Conservation (phyloP, 768 basidiomycete genomes). For the Clitopilus passeckerianus region DNA sequence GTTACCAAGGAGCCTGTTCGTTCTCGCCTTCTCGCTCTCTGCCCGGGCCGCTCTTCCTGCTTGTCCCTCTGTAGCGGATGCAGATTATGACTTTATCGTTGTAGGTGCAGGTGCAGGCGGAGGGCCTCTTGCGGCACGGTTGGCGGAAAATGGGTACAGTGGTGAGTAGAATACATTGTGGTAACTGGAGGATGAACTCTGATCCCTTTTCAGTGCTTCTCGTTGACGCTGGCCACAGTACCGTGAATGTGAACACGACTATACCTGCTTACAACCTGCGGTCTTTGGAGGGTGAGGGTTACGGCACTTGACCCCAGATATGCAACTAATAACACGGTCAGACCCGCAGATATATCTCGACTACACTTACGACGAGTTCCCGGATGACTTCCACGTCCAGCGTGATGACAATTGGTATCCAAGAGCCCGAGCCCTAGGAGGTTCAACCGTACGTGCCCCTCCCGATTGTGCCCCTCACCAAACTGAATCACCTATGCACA, state of each 20-base stretch:
- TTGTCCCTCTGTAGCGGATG: slow-evolving; percentile 5
- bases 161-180: slow-evolving; percentile 6
- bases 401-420: slow-evolving; percentile 21
- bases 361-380: slow-evolving; percentile 23
- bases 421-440: slow-evolving; percentile 21
- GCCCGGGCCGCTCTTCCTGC: slow-evolving; percentile 1
- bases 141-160: slow-evolving; percentile 19
- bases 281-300: slow-evolving; percentile 16
- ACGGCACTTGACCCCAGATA: too few species aligned
- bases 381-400: slow-evolving; percentile 17
- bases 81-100: slow-evolving; percentile 20
- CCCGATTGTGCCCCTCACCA: not conserved
- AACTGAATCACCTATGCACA: not conserved
- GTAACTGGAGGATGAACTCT: not conserved
- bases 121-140: slow-evolving; percentile 19
- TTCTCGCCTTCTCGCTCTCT: not conserved
- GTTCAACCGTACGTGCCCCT: slow-evolving; percentile 19
- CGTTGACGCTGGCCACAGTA: slow-evolving; percentile 23
- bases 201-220: slow-evolving; percentile 14
- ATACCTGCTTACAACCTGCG: slow-evolving; percentile 20
- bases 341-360: slow-evolving; percentile 21
- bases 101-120: slow-evolving; percentile 22
- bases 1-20: not conserved
- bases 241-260: slow-evolving; percentile 21
- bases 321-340: slow-evolving; percentile 3